Base-by-base conservation (phyloP, 2,329 filamentous ascomycete species). In the Trichoderma asperellum region DNA sequence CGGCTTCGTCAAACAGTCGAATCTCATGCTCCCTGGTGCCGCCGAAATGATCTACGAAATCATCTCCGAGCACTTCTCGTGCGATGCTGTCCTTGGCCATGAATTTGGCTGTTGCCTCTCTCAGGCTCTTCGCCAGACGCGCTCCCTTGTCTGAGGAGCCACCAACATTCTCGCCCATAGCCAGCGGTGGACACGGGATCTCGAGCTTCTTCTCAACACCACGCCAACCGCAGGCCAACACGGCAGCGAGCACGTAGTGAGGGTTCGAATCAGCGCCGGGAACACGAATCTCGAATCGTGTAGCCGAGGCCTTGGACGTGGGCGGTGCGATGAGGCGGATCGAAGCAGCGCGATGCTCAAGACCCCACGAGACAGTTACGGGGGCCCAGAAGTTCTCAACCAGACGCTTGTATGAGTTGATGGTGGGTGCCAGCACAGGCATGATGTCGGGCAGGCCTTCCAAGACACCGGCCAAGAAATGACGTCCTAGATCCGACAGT, bases 341-440 rank as follows among this genome's bases (percentile, higher is more conserved):
- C 0, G 92, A 96, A 0, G 96, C 95, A 5, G 94, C 94, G 71
- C 96, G 92, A 79, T 99, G 95, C 81, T 98, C 96, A 5, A 97
- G 83, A 0, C 96, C 96, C 96, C 96, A 99, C 0, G 93, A 97
- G 0, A 98, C 96, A 0, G 95, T 97, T 6, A 99, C 96, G 0
- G 96, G 96, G 0, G 96, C 96, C 96, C 96, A 99, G 82, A 97
- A 98, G 82, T 98, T 98, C 83, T 99, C 96, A 2, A 99, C 96
- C 0, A 99, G 87, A 4, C 96, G 91, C 83, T 99, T 99, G 85
- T 99, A 99, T 71, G 93, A 97, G 85, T 99, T 99, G 77, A 99
- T 88, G 0, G 93, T 99, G 0, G 96, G 96, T 0, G 95, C 96
- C 14, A 99, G 85, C 70, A 98, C 85, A 0, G 96, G 96, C 96